phyloP scores from a whole-genome alignment of 345 rosid genomes.

The Kandelia obovata region DNA sequence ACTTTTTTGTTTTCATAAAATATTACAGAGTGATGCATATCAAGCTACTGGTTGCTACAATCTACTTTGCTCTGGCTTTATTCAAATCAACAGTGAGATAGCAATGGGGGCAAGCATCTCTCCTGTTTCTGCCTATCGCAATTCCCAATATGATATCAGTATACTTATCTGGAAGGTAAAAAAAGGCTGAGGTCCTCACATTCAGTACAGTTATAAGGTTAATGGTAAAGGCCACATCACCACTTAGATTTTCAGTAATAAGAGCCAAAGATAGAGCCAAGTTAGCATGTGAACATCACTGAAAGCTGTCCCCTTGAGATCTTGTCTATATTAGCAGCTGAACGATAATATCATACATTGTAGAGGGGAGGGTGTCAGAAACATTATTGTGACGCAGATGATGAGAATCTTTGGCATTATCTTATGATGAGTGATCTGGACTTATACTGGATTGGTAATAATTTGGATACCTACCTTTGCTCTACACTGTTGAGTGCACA shows the following conservation, averaged over 20 bases:
- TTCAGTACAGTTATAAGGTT: not conserved
- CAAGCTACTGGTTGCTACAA: constrained; percentile 99
- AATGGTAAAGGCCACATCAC: constrained; percentile 1
- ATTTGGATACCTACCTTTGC: not conserved
- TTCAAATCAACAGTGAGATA: constrained; percentile 86
- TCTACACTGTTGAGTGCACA: not conserved
- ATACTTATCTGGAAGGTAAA: constrained; percentile 94
- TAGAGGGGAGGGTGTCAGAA: constrained; percentile 18
- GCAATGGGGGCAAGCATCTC: constrained; percentile 99
- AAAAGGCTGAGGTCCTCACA: not conserved
- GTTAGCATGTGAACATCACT: constrained; percentile 8
- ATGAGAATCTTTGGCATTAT: constrained; percentile 9
- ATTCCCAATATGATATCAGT: constrained; percentile 78
- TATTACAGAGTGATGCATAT: constrained; percentile 81
- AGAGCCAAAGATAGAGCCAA: not conserved
- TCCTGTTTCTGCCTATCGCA: constrained; percentile 60
- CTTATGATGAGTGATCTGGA: not conserved
- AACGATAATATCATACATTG: not conserved
- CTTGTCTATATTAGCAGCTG: not conserved
- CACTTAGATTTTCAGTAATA: not conserved
- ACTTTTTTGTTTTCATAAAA: not conserved
- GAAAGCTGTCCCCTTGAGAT: not conserved
- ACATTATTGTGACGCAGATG: constrained; percentile 12
- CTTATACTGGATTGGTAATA: not conserved
- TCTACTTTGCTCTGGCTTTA: constrained; percentile 86